Percentiles rank a stretch among this genome's conserved stretches.
Conservation (phyloP, 2,329 filamentous ascomycete species). For the Cladosporium sp. region DNA sequence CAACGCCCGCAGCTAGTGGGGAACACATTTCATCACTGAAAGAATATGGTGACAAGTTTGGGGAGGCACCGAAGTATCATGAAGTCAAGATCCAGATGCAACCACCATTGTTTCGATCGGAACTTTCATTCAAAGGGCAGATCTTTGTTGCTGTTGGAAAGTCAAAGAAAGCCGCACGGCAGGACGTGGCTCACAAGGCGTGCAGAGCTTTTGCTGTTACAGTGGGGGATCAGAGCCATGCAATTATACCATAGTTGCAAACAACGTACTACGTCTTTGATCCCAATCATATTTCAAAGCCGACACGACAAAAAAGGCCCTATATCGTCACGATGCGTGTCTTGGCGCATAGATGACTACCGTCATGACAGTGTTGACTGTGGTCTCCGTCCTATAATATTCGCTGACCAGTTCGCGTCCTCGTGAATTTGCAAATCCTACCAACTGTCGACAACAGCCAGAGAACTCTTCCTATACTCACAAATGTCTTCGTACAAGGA, state of each 20-base stretch:
- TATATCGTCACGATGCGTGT: background rate
- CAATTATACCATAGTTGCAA: background rate
- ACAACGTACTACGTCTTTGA: background rate
- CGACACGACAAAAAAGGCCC: background rate
- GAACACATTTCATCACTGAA: background rate
- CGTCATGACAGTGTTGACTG: background rate
- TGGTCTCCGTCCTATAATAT: background rate
- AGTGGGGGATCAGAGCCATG: background rate
- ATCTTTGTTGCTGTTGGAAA: background rate
- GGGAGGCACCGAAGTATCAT: background rate
- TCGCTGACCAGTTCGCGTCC: background rate
- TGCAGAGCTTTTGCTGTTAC: background rate
- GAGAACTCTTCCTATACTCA: too few species aligned
- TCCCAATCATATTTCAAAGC: background rate
- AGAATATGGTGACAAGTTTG: background rate
- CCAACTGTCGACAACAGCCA: too few species aligned
- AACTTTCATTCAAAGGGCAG: background rate
- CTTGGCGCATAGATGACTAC: background rate
- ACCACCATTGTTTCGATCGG: background rate
- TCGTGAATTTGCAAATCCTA: background rate
- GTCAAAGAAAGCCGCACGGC: background rate
- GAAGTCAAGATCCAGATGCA: background rate
- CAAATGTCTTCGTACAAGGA: background rate
- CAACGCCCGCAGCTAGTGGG: background rate
- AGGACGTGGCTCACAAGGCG: background rate